Conservation (phyloP, 2,329 filamentous ascomycete species). For the Davidsoniella virescens region DNA sequence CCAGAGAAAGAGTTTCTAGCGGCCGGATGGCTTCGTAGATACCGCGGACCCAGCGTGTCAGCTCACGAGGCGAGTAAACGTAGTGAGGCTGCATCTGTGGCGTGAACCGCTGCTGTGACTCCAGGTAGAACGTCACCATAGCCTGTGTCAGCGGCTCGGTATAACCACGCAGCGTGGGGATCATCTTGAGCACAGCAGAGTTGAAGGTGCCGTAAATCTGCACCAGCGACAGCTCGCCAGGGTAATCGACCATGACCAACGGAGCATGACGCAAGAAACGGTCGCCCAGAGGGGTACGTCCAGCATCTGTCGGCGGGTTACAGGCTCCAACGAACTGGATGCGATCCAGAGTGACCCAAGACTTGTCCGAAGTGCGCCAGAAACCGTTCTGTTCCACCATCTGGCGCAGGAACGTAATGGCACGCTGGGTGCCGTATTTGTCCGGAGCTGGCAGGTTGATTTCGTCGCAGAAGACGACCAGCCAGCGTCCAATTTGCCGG, state of each 20-base stretch:
- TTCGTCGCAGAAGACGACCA: slow-evolving; percentile 97
- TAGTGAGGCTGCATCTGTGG: slow-evolving; percentile 96
- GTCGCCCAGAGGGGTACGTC: slow-evolving; percentile 82
- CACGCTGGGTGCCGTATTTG: slow-evolving; percentile 91
- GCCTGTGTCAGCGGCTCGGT: slow-evolving; percentile 85
- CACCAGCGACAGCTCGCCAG: slow-evolving; percentile 79
- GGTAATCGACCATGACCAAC: slow-evolving; percentile 99
- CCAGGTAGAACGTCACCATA: slow-evolving; percentile 93
- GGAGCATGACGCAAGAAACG: slow-evolving; percentile 92
- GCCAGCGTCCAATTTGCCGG: slow-evolving; percentile 90
- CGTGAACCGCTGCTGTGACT: slow-evolving; percentile 89
- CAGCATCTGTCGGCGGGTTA: slow-evolving; percentile 94
- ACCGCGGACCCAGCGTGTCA: slow-evolving; percentile 94
- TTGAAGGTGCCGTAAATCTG: slow-evolving; percentile 99
- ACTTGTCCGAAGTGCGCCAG: slow-evolving; percentile 94
- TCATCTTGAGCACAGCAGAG: slow-evolving; percentile 86
- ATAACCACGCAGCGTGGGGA: slow-evolving; percentile 87
- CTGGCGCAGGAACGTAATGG: slow-evolving; percentile 92
- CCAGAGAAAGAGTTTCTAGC: slow-evolving; percentile 70
- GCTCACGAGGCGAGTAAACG: slow-evolving; percentile 95
- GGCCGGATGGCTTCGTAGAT: slow-evolving; percentile 94
- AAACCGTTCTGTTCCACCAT: slow-evolving; percentile 98
- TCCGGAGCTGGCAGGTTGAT: slow-evolving; percentile 98
- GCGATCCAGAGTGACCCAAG: slow-evolving; percentile 91
- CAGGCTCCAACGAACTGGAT: slow-evolving; percentile 99